Evolutionary conservation across 345 rosid genomes (phyloP).

Genomic region (Gossypium mustelinum): DNA sequence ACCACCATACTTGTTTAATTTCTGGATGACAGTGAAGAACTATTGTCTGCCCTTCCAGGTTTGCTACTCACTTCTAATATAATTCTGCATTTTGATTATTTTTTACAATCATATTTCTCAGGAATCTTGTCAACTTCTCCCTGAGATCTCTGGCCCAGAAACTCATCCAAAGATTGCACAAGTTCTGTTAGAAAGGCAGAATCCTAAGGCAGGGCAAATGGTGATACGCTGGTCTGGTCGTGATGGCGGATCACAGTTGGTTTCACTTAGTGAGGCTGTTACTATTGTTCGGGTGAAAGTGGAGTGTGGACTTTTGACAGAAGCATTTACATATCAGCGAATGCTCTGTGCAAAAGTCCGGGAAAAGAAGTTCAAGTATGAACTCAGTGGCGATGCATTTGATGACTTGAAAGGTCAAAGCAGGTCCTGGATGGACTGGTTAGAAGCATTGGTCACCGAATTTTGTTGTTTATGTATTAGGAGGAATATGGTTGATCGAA

Average conservation of each 20-base stretch:
- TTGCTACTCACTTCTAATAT: background rate
- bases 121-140: constrained; percentile 87
- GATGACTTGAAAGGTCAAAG: constrained; percentile 34
- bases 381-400: constrained; percentile 28
- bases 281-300: constrained; percentile 82
- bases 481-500: constrained; percentile 77
- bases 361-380: constrained; percentile 53
- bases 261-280: constrained; percentile 77
- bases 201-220: constrained; percentile 80
- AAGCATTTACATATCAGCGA: constrained; percentile 89
- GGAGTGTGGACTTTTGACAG: constrained; percentile 88
- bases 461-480: constrained; percentile 84
- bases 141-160: constrained; percentile 77
- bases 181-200: constrained; percentile 84
- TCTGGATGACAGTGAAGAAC: background rate
- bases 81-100: background rate
- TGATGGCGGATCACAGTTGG: constrained; percentile 59
- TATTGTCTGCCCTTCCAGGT: background rate
- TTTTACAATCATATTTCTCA: constrained; percentile 32
- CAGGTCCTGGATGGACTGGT: constrained; percentile 70
- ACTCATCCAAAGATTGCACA: constrained; percentile 87
- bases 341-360: constrained; percentile 61
- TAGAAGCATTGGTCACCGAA: constrained; percentile 78
- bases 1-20: background rate
- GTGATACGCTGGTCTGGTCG: constrained; percentile 88